These are phyloP conservation scores for Nelumbo lutea DNA, from an alignment of 164 flowering plant genomes.

Conservation along the genomic window DNA sequence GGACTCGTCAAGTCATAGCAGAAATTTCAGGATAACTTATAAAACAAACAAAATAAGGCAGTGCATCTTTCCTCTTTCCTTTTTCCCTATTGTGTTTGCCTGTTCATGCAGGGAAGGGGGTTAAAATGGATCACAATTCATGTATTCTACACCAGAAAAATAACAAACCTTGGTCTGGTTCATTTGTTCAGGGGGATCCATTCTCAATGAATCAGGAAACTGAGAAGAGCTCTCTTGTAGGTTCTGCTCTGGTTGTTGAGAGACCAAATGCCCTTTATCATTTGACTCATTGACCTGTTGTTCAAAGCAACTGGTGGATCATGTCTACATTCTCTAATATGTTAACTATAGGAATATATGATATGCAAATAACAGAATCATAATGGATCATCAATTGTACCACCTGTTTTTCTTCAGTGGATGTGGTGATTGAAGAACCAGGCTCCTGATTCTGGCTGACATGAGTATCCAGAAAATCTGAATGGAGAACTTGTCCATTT, in stretches of 20 bases:
- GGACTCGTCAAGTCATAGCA: not conserved
- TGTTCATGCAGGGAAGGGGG: not conserved
- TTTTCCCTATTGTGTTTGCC: not conserved
- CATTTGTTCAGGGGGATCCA: constrained; percentile 32
- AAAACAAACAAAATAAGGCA: not conserved
- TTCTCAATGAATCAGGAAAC: constrained; percentile 47
- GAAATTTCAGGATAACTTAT: not conserved
- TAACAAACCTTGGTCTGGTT: constrained; percentile 47
- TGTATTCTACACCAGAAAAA: not conserved
- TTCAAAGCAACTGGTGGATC: not conserved
- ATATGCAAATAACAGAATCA: not conserved
- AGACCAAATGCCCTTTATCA: constrained; percentile 29
- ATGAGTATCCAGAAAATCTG: constrained; percentile 43
- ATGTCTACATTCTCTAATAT: not conserved
- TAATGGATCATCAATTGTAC: not conserved
- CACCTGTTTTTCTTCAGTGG: constrained; percentile 57
- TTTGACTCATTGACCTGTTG: constrained; percentile 41
- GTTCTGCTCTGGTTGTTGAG: constrained; percentile 39
- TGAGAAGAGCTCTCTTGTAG: constrained; percentile 54
- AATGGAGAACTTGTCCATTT: constrained; percentile 46
- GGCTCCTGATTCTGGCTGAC: constrained; percentile 38
- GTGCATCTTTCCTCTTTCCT: not conserved
- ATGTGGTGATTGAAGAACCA: constrained; percentile 30
- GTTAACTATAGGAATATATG: not conserved
- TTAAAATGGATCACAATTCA: not conserved